Evolutionary conservation across 192 early-diverging fungal genomes (phyloP).

Genomic region (Umbelopsis sp.): DNA sequence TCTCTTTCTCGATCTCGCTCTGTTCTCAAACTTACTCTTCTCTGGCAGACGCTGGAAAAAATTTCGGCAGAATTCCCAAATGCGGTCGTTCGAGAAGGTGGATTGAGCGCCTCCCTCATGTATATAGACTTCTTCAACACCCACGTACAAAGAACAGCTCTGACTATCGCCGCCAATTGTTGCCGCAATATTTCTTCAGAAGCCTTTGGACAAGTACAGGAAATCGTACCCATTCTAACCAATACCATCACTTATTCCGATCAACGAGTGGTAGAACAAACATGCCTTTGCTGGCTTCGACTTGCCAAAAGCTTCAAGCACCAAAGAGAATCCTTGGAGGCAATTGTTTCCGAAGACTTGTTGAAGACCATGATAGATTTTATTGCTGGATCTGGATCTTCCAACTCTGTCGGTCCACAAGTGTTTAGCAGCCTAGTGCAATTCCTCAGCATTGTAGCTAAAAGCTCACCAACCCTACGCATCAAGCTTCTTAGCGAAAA

Average conservation of each 20-base stretch:
- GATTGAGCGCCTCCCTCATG: slow-evolving; percentile 74
- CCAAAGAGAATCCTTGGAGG: slow-evolving; percentile 54
- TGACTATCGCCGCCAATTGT: slow-evolving; percentile 76
- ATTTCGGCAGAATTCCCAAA: slow-evolving; percentile 73
- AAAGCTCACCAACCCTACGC: slow-evolving; percentile 53
- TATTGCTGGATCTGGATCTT: slow-evolving; percentile 50
- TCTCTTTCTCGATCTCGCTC: not conserved
- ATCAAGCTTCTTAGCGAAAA: slow-evolving; percentile 43
- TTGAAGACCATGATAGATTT: slow-evolving; percentile 56
- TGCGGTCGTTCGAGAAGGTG: slow-evolving; percentile 70
- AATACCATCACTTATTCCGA: slow-evolving; percentile 71
- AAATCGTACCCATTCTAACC: slow-evolving; percentile 72
- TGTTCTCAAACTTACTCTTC: not conserved
- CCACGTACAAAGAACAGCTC: slow-evolving; percentile 78
- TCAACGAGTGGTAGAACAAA: slow-evolving; percentile 70
- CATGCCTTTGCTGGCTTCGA: slow-evolving; percentile 63
- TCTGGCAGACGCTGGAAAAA: slow-evolving; percentile 66
- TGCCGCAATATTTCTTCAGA: slow-evolving; percentile 54
- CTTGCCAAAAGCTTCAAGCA: slow-evolving; percentile 66
- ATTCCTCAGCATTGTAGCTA: slow-evolving; percentile 54
- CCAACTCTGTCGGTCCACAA: slow-evolving; percentile 37
- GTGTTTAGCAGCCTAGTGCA: slow-evolving; percentile 60
- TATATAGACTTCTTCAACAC: slow-evolving; percentile 91
- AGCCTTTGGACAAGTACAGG: slow-evolving; percentile 59
- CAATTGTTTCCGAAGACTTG: slow-evolving; percentile 56